Evolutionary conservation across 768 basidiomycete genomes (phyloP), one percentile per base, ranked within the genome.

Genomic region (Russula compacta): DNA sequence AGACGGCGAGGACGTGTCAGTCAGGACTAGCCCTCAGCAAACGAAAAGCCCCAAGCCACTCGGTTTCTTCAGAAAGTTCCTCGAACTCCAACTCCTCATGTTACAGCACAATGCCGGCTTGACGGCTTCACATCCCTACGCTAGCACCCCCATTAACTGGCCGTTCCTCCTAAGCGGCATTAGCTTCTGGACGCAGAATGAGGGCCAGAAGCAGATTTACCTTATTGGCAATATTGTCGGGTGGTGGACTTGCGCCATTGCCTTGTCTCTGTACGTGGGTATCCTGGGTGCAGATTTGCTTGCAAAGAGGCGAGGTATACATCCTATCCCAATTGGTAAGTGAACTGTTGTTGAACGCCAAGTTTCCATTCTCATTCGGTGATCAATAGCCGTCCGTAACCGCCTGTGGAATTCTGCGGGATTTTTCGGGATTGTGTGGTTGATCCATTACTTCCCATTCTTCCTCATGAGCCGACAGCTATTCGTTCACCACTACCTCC

Each of bases 81-180:
- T 78, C 33, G 95, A 99, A 72, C 77, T 98, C 36, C 97, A 99
- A 69, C 74, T 95, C 47, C 77, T 95, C 58, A 98, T 98, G 95
- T 75, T 98, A 66, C 93, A 97, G 71, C 97, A 99, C 77, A 99
- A 99, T 69, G 95, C 97, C n/a, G 97, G 94, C 21, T 78, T 99
- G 65, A 95, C 93, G 29, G 90, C 93, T n/a, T 90, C 89, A 4
- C 97, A 99, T 71, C 97, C 97, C 44, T 99, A 99, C 71, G 94
- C 97, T 4, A 91, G 89, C 61, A 80, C 80, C n/a, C 94, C 97
- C 6, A 86, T 98, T 74, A 94, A 95, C 71, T 99, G 97, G 97
- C 97, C 97, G 6, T 98, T 98, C 85, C 81, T 94, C 42, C 74
- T 98, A 33, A 92, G 79, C 64, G 97, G 97, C 52, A 98, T 99